Base-by-base conservation (phyloP, 768 basidiomycete species). In the Leucocoprinus leucothites region DNA sequence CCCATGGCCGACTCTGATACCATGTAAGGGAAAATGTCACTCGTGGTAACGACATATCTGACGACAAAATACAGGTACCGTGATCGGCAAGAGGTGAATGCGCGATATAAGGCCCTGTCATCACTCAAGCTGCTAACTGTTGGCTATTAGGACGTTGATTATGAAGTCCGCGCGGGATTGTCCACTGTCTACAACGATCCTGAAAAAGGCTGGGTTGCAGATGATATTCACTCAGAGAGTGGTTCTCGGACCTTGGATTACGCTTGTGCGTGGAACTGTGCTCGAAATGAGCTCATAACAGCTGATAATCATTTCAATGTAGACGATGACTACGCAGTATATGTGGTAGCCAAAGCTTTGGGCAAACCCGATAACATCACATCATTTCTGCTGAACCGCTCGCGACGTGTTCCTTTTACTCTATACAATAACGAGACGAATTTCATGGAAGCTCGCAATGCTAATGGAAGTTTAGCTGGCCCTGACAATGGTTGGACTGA, bases 241-340 rank as follows among this genome's bases (percentile, higher is more conserved):
- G 89, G 79, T 8, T 90, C 88, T 16, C 76, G 90, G 45, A 91
- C 88, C 0, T 74, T 92, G 5, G 89, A 85, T 64, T 91, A 91
- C 62, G 80, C 89, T 0, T 91, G 88, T 89, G 60, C 52, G 80
- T 68, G 6, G 31, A 5, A 21, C 2, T 3, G 22, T 26, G n/a
- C 4, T 13, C 9, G 56, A 45, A 24, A 14, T 45, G 9, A 35
- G 43, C 8, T 18, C 28, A 9, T 9, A 0, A n/a, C 14, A 14
- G 6, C 18, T 11, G 18, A 19, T n/a, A 3, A 18, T 11, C 7
- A 8, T 1, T 16, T 48, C 18, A 24, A 35, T 31, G 28, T 53
- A 92, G 89, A 91, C 56, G 88, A 91, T 62, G 89, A 91, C 65
- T 87, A 82, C 57, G 86, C 88, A 0, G 79, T 85, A 2, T 82